phyloP scores from a whole-genome alignment of 345 rosid genomes.

The Cardamine chenopodiifolia region DNA sequence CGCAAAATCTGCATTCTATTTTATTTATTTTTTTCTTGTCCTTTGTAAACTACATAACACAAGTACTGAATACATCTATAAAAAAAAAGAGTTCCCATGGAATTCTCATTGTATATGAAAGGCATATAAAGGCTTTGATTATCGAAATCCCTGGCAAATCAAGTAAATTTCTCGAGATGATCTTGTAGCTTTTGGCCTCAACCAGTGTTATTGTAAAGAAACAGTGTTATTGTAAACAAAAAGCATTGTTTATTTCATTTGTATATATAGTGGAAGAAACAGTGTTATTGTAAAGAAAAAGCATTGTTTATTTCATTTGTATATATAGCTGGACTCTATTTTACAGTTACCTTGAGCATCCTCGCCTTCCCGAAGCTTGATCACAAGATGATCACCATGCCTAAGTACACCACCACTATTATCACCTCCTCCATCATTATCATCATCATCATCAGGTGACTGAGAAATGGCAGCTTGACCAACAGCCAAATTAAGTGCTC shows the following conservation, averaged over 20 bases:
- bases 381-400: conserved; percentile 77
- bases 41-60: conserved; percentile 14
- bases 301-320: not conserved
- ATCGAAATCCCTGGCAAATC: conserved; percentile 70
- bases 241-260: not conserved
- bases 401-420: conserved; percentile 52
- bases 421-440: conserved; percentile 11
- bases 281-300: not conserved
- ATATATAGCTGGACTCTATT: not conserved
- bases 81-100: conserved; percentile 6
- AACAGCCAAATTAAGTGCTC: conserved; percentile 84
- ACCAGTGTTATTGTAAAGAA: conserved; percentile 39
- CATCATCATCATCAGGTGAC: conserved; percentile 37
- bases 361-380: conserved; percentile 92
- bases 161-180: conserved; percentile 91
- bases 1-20: conserved; percentile 14
- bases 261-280: no score
- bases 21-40: not conserved
- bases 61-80: not conserved
- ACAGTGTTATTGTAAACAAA: not conserved
- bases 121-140: conserved; percentile 20
- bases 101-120: conserved; percentile 3
- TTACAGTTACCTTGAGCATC: conserved; percentile 65
- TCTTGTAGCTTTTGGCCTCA: conserved; percentile 95
- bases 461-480: conserved; percentile 53